Evolutionary conservation across 2,329 filamentous ascomycete species (phyloP), one percentile per base, ranked within the genome.

Genomic region (Claviceps sp.): DNA sequence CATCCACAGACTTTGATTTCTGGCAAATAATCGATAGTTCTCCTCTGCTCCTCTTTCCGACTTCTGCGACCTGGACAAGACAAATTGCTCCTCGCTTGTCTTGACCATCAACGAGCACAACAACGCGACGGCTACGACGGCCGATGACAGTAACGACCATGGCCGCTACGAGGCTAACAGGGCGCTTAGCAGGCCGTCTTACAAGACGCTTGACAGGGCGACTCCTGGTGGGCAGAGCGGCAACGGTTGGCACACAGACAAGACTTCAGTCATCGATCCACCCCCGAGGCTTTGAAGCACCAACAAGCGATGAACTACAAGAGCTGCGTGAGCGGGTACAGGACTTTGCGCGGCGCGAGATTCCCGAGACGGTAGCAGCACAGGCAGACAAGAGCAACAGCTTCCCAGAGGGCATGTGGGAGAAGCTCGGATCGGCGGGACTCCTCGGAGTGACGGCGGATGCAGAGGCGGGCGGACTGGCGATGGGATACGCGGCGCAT

Each of bases 401-500:
- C 47, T 98, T 98, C 67, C 93, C 93, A 3, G 77, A 80, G 49
- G 82, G 85, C 6, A 91, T 98, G 85, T 98, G 93, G 93, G 75
- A 77, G 66, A 96, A 95, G 71, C 75, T 98, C 48, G 93, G 93
- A 55, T 85, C 89, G 57, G 93, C 93, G 37, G 93, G 86, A 6
- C 85, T 97, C 59, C 77, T 97, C 29, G 93, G 93, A 53, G 87
- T 96, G 61, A 97, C 93, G 8, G 93, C 88, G 17, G 88, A 95
- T 62, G 89, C 95, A 69, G 85, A 88, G 52, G 88, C 93, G 50
- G 93, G 93, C 39, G 93, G 91, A 2, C 69, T 97, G 45, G 87
- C 77, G 1, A 85, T 97, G 82, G 93, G 93, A 11, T 98, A 97
- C 68, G 91, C 97, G 71, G 91, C 93, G 45, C 93, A 98, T 70